These are phyloP conservation scores for Sphaceloma murrayae DNA, from an alignment of 2,329 filamentous ascomycete species.

Conservation along the genomic window DNA sequence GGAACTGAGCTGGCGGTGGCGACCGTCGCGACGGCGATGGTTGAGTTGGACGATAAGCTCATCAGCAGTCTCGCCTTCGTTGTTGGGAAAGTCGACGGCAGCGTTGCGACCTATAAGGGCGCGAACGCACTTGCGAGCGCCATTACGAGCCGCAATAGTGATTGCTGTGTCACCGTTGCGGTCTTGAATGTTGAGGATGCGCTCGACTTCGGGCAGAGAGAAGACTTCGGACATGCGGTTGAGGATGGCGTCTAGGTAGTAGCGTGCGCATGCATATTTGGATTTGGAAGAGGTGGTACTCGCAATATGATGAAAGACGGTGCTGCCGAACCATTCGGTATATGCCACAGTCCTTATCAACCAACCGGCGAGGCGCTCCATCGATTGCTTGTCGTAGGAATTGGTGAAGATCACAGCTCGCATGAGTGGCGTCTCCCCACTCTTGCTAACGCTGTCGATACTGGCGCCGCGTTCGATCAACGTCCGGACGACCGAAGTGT, in stretches of 20 bases:
- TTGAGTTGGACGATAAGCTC: conserved; percentile 69
- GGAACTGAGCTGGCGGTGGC: conserved; percentile 62
- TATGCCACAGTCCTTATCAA: conserved; percentile 72
- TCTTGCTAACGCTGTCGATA: conserved; percentile 54
- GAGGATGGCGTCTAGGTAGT: conserved; percentile 86
- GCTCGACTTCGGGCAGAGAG: conserved; percentile 65
- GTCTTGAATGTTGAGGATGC: conserved; percentile 73
- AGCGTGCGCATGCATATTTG: conserved; percentile 80
- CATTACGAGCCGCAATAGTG: conserved; percentile 75
- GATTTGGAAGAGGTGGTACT: conserved; percentile 76
- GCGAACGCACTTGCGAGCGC: conserved; percentile 65
- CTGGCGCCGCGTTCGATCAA: conserved; percentile 72
- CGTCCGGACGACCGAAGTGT: conserved; percentile 81
- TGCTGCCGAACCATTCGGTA: conserved; percentile 71
- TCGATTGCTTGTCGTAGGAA: conserved; percentile 87
- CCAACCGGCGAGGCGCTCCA: conserved; percentile 73
- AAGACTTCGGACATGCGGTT: conserved; percentile 75
- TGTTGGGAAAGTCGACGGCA: conserved; percentile 71
- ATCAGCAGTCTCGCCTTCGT: conserved; percentile 72
- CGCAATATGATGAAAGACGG: conserved; percentile 89
- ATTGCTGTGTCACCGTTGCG: conserved; percentile 85
- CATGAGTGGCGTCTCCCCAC: conserved; percentile 80
- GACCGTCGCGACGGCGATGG: conserved; percentile 45
- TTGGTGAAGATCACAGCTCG: conserved; percentile 93
- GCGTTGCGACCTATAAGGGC: conserved; percentile 66